Evolutionary conservation across 2,329 filamentous ascomycete species (phyloP).

Genomic region (Karstenula rhodostoma): DNA sequence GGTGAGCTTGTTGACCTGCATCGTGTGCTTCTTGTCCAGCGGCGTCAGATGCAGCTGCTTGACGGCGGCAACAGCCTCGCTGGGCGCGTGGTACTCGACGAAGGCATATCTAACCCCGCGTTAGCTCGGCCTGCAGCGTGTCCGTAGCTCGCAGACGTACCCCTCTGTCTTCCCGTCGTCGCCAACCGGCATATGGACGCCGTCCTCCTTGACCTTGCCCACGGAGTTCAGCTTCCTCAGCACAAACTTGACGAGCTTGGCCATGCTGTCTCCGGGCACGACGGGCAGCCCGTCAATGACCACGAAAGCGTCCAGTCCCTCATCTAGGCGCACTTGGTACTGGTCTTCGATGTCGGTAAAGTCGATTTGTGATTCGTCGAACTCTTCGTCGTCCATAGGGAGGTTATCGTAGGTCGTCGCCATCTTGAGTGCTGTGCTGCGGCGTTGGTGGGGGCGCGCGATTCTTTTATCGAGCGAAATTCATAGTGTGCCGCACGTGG

Average conservation of each 20-base stretch:
- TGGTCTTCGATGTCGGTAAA: conserved; percentile 93
- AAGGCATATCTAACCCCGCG: conserved; percentile 79
- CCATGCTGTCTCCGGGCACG: conserved; percentile 88
- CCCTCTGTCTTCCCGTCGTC: conserved; percentile 86
- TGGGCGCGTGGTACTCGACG: conserved; percentile 91
- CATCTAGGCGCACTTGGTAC: conserved; percentile 94
- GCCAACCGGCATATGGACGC: conserved; percentile 91
- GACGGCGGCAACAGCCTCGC: conserved; percentile 87
- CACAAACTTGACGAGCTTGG: conserved; percentile 95
- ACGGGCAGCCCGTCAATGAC: conserved; percentile 93
- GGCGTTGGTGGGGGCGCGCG: conserved; percentile 29
- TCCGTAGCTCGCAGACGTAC: conserved; percentile 60
- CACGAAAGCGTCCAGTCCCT: conserved; percentile 95
- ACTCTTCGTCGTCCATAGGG: conserved; percentile 84
- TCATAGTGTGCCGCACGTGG: conserved; percentile 34
- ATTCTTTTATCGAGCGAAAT: conserved; percentile 31
- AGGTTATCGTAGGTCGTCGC: conserved; percentile 92
- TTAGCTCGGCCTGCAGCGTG: conserved; percentile 25
- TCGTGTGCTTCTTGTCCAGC: conserved; percentile 95
- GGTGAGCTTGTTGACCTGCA: conserved; percentile 96
- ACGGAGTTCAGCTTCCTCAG: conserved; percentile 89
- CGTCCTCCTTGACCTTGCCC: conserved; percentile 84
- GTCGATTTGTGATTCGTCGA: conserved; percentile 93
- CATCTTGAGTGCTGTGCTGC: conserved; percentile 67
- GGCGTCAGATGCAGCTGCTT: conserved; percentile 86